A percentile compares a stretch with the other conserved stretches of the same genome.
Evolutionary conservation across 2,329 filamentous ascomycete species (phyloP).

Genomic region (Fusarium veterinarium): DNA sequence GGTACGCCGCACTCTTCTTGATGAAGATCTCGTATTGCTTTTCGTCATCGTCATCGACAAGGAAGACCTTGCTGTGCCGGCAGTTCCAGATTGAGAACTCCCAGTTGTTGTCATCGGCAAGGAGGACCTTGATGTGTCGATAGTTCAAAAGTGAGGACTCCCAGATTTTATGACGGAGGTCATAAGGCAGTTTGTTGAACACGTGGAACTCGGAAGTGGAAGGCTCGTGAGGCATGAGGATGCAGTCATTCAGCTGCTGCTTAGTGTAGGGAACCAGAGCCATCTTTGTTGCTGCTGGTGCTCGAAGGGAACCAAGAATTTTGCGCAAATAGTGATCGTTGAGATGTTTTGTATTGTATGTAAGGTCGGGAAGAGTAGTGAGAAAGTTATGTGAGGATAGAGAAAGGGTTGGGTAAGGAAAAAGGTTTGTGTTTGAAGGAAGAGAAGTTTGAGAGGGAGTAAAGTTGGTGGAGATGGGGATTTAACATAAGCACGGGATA

Average conservation of each 20-base stretch:
- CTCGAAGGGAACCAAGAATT: not conserved
- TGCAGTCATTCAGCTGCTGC: not conserved
- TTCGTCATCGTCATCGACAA: not conserved
- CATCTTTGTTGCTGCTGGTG: not conserved
- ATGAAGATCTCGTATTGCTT: not conserved
- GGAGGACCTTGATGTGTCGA: not conserved
- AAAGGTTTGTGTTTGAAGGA: too few species aligned
- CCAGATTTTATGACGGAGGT: not conserved
- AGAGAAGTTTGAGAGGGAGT: not conserved
- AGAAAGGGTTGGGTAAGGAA: too few species aligned
- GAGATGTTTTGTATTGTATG: not conserved
- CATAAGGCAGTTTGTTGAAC: not conserved
- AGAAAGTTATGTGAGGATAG: not conserved
- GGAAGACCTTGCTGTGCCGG: not conserved
- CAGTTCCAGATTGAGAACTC: not conserved
- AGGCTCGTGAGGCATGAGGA: not conserved
- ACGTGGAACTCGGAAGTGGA: not conserved
- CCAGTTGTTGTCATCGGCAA: not conserved
- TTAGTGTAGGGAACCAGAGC: not conserved
- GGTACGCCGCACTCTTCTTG: not conserved
- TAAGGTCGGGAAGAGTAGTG: fast-evolving
- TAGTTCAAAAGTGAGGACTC: not conserved
- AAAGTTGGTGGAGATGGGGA: fast-evolving
- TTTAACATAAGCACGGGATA: too few species aligned
- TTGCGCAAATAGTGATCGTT: not conserved